Evolutionary conservation across 208 protist species (phyloP), one percentile per base, ranked within the genome.

Genomic region (Angomonas deanei): DNA sequence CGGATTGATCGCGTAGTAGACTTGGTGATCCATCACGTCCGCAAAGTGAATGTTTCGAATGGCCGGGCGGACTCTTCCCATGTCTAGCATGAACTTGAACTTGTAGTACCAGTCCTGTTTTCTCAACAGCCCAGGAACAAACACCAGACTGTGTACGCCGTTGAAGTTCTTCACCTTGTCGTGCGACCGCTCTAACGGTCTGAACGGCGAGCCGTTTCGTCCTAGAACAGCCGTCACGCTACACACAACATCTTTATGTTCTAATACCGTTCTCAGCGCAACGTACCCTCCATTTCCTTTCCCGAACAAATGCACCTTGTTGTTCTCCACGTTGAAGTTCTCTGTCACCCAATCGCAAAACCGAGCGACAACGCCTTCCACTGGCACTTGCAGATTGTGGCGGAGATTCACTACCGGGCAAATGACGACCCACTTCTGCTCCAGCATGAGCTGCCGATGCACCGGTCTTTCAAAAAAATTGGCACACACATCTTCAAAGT

Each of bases 81-180:
- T 90, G 61, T 94, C 84, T 57, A 92, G 78, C 84, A 94, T 94
- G 61, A 89, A 89, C 60, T 94, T 94, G 60, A 94, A 94, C 57
- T 94, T 94, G 72, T 94, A 94, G 55, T 91, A 90, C 74, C 76
- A 94, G 57, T 94, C 85, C 49, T 91, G 82, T 42, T 94, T 94
- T 27, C 75, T 38, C 50, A 94, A 32, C 11, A 92, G 64, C 30
- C 88, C 84, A n/a, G 88, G 88, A 5, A 92, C 82, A 66, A 78
- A 94, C 0, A 94, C 84, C 21, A 94, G 66, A 33, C 68, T 86
- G 48, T 94, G 88, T 0, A 92, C 84, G 10, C 88, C 88, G 56
- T 91, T 91, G 58, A 78, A 76, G 50, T 92, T 91, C 49, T 80
- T 86, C 24, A 90, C 73, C 33, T 87, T 86, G 30, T 94, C 84